Evolutionary conservation across 1,284 basidiomycete genomes (phyloP), one percentile per base, ranked within the genome.

Genomic region (Heliocybe sulcata): DNA sequence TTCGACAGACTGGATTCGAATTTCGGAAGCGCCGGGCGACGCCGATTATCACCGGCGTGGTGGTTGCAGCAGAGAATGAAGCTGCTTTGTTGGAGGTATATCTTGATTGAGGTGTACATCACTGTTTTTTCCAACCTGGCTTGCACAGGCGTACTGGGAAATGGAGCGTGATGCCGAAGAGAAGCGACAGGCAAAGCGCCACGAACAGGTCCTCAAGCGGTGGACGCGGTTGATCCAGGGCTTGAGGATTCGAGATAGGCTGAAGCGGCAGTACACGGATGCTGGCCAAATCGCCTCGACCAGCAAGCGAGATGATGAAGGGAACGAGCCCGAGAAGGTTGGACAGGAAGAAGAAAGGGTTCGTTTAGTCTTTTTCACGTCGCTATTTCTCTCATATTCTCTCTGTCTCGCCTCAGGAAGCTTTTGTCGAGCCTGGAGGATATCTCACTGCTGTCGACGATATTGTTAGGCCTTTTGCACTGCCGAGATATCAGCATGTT

Each of bases 211-310:
- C 1, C 72, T 97, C 61, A 95, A 94, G 69, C 82, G 88, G 45
- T 99, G 97, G 97, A 82, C 77, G 48, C 86, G 87, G 61, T 79
- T 99, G 29, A 79, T 98, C 26, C 90, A 93, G 38, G 95, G 94
- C 1, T 76, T 98, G 49, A 81, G 90, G 25, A 92, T 98, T 56
- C 81, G 92, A 9, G 78, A 88, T 64, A 80, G 94, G 35, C 75
- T 98, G 31, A 84, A 89, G 62, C 83, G 83, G 52, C 85, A 96
- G 66, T 98, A 98, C 69, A 83, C 80, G 4, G 71, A 67, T 4
- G 62, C 67, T 33, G 67, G 66, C 27, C 4, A 3, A 4, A 42
- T 3, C n/a, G 19, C 38, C 12, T 16, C 38, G 16, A 6, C 38
- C n/a, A 71, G 67, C 45, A 20, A 56, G 22, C 55, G 57, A 54